Evolutionary conservation across 495 filamentous ascomycete genomes (phyloP).

Genomic region (Cairneyella variabilis): DNA sequence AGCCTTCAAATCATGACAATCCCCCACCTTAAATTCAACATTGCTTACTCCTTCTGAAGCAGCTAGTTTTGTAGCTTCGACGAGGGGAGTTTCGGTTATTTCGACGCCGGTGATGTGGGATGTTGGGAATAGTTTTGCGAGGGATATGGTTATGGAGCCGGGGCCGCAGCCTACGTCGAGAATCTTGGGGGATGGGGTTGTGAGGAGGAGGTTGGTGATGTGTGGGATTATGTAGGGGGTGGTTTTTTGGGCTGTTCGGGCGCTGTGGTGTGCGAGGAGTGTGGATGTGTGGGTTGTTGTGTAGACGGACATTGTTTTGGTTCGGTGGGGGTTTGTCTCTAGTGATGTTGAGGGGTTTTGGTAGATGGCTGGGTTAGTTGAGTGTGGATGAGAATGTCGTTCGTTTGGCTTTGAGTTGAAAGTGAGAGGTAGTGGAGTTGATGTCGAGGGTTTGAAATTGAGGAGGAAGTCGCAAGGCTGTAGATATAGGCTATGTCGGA

Average conservation of each 20-base stretch:
- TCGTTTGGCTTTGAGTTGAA: too few species aligned
- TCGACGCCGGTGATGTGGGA: conserved; percentile 38
- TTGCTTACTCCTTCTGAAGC: background rate
- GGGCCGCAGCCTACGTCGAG: conserved; percentile 56
- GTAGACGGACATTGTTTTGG: too few species aligned
- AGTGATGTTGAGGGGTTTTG: too few species aligned
- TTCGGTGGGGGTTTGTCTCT: too few species aligned
- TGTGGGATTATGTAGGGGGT: conserved; percentile 45
- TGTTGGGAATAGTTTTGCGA: conserved; percentile 42
- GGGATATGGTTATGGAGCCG: conserved; percentile 48
- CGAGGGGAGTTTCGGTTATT: background rate
- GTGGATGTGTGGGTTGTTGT: conserved; percentile 44
- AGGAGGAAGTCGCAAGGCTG: too few species aligned
- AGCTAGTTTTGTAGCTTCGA: background rate
- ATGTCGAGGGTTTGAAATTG: too few species aligned
- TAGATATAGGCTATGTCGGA: too few species aligned
- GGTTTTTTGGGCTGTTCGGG: conserved; percentile 50
- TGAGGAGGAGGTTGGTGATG: too few species aligned
- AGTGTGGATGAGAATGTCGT: too few species aligned
- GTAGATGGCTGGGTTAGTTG: too few species aligned
- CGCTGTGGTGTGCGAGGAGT: conserved; percentile 45
- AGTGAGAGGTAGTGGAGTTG: too few species aligned
- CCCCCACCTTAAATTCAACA: background rate
- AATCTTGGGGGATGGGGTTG: conserved; percentile 43
- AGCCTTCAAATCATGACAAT: background rate